Evolutionary conservation across 1,284 basidiomycete species (phyloP).

Genomic region (Inonotus hispidus): DNA sequence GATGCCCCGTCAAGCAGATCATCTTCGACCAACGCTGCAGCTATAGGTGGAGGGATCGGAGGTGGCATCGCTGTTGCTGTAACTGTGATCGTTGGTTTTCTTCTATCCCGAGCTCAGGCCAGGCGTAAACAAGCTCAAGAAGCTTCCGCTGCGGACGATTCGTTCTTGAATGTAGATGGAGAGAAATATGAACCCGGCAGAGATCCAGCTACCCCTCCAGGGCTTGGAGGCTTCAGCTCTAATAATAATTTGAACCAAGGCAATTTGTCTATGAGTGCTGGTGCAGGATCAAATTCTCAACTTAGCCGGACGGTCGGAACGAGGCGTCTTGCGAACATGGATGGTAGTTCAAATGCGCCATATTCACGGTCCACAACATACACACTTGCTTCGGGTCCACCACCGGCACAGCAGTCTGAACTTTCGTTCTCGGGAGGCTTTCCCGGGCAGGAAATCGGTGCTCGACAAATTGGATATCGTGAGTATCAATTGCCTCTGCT

Average conservation of each 20-base stretch:
- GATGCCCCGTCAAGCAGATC: background rate
- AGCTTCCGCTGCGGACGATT: background rate
- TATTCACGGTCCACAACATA: background rate
- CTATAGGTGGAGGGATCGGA: constrained; percentile 14
- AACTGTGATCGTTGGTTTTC: background rate
- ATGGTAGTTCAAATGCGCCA: background rate
- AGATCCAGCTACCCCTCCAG: background rate
- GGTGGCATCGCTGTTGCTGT: constrained; percentile 3
- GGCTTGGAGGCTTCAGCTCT: background rate
- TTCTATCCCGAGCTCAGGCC: background rate
- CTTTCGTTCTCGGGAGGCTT: background rate
- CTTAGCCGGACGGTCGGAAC: background rate
- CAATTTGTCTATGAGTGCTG: background rate
- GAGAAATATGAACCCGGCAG: background rate
- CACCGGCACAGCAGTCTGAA: background rate
- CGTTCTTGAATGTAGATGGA: background rate
- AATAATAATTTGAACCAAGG: background rate
- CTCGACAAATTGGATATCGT: background rate
- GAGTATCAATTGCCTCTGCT: background rate
- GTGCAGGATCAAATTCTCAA: background rate
- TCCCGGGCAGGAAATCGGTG: background rate
- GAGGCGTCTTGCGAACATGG: background rate
- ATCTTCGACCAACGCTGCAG: background rate
- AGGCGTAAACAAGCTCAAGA: background rate
- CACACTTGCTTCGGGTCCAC: background rate